Evolutionary conservation across 2,329 filamentous ascomycete genomes (phyloP).

Genomic region (Sclerotinia glacialis): DNA sequence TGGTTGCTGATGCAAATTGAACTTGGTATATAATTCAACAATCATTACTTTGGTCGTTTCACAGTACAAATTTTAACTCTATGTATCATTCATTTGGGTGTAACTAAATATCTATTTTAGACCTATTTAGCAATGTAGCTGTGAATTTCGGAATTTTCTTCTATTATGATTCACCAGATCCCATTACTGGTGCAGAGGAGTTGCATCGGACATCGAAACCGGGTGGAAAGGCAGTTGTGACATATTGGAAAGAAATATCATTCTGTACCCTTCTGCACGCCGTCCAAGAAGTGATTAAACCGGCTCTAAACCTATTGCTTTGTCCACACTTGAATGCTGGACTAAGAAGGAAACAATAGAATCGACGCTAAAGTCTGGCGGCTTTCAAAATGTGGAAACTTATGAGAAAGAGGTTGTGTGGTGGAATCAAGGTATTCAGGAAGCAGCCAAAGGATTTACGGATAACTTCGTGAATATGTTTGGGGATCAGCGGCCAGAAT

Average conservation of each 20-base stretch:
- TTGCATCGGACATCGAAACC: constrained; percentile 84
- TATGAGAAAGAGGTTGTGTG: constrained; percentile 1
- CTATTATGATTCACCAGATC: too few species aligned
- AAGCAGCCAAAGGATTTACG: constrained; percentile 6
- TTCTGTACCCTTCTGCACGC: neutral
- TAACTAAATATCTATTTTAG: too few species aligned
- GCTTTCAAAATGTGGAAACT: neutral
- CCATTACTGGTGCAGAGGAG: constrained; percentile 69
- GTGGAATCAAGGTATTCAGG: constrained; percentile 7
- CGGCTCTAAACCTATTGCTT: neutral
- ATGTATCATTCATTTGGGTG: too few species aligned
- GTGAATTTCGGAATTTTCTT: constrained; percentile 15
- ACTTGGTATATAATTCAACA: too few species aligned
- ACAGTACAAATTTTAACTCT: too few species aligned
- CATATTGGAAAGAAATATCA: constrained; percentile 9
- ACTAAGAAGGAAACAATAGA: neutral
- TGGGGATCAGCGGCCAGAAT: neutral
- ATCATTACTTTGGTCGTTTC: too few species aligned
- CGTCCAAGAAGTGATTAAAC: constrained; percentile 5
- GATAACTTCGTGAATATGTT: constrained; percentile 9
- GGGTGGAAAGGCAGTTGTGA: constrained; percentile 61
- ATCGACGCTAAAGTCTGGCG: neutral
- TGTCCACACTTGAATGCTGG: neutral
- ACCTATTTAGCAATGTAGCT: too few species aligned
- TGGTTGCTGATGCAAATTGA: too few species aligned